A percentile compares a stretch with the other conserved stretches of the same genome.
These are phyloP conservation scores for Boletus mariae DNA, from an alignment of 1,284 basidiomycete genomes.

Conservation along the genomic window DNA sequence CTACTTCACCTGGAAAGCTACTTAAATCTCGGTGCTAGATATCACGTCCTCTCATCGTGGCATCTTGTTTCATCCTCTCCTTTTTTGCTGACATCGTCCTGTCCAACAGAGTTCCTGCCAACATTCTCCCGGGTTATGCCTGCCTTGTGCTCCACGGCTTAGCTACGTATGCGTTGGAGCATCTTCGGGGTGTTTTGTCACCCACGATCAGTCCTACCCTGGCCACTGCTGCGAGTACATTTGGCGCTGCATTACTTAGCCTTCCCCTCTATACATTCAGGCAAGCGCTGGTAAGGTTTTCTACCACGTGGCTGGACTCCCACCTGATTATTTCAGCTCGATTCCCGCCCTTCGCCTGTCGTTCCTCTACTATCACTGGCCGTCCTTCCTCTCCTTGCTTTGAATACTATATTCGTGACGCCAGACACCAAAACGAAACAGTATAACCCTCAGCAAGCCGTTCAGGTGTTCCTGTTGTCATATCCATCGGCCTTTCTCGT, in stretches of 20 bases:
- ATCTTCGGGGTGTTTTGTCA: constrained; percentile 54
- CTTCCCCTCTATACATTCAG: constrained; percentile 62
- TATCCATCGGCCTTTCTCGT: constrained; percentile 47
- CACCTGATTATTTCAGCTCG: constrained; percentile 32
- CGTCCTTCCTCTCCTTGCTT: constrained; percentile 57
- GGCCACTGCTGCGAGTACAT: constrained; percentile 48
- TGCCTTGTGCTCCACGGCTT: constrained; percentile 58
- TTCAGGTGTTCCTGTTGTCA: constrained; percentile 53
- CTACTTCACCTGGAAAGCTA: constrained; percentile 39
- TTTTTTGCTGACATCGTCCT: constrained; percentile 54
- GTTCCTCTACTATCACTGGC: constrained; percentile 53
- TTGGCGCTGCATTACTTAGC: constrained; percentile 61
- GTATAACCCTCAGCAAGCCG: constrained; percentile 44
- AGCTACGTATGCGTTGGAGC: constrained; percentile 56
- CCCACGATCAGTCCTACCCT: constrained; percentile 53
- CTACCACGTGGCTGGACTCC: neutral
- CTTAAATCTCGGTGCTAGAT: constrained; percentile 31
- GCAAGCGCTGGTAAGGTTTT: constrained; percentile 49
- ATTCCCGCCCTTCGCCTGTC: constrained; percentile 36
- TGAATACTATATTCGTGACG: constrained; percentile 52
- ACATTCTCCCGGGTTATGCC: constrained; percentile 57
- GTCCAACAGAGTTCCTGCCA: constrained; percentile 42
- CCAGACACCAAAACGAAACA: constrained; percentile 50
- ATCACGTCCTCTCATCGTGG: constrained; percentile 44
- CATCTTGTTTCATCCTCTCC: constrained; percentile 44